Base-by-base conservation (phyloP, 1,139 yeast genomes). In the Lodderomyces orthopsilosis region DNA sequence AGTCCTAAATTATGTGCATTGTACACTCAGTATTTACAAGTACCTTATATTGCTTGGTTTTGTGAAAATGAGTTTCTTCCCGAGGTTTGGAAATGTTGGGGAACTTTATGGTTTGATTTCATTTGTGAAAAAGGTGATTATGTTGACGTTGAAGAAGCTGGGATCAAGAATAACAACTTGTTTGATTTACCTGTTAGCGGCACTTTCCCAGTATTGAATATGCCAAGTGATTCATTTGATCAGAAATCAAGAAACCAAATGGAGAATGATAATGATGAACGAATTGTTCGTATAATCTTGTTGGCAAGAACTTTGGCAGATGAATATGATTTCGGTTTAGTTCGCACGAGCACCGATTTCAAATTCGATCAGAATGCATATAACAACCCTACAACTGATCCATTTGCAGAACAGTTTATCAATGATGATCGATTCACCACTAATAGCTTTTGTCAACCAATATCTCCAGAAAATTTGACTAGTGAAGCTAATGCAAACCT, bases 41-140 rank as follows among this genome's bases (percentile, higher is more conserved):
- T 57, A 33, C 53, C 65, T 2, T 66, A 66, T 47, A 51, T 72
- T 32, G 58, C 62, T 35, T 57, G 67, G 48, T 82, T 80, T 56
- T 71, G 77, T 46, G 68, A 73, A 35, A 71, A 79, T 56, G 93
- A 85, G 59, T 75, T 70, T 38, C 65, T 85, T 42, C 80, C 86
- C 34, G 94, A 85, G 62, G 86, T 82, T 23, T 85, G 91, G 90
- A 82, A 82, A 57, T 82, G 90, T 56, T 85, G 93, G 90, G 94
- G 94, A 2, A 79, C 90, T 0, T 62, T 85, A 35, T 85, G 93
- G 91, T 85, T 79, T 62, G 91, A 85, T 59, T 69, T 70, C 37
- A 65, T 83, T 35, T 50, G 58, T 7, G 51, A 62, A 23, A 81
- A 81, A 51, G 68, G 68, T 2, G 85, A 80, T 51, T 81, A 76